Base-by-base conservation (phyloP, 1,139 yeast species). In the Yamadazyma diospyri region DNA sequence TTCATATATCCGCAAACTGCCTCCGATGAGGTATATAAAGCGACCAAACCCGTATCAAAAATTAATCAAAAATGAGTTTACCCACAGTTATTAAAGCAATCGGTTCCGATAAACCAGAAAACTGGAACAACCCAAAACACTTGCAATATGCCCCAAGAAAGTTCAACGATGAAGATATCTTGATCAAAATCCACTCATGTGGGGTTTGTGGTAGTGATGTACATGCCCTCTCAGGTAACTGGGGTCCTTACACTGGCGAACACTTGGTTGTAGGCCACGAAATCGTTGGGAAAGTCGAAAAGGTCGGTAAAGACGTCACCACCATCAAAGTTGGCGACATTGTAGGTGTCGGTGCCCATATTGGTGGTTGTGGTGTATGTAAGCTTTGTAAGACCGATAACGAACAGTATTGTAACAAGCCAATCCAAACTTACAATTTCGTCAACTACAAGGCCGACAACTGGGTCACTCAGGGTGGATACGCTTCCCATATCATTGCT, bases 141-240 rank as follows among this genome's bases (percentile, higher is more conserved):
- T 63, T 62, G 22, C 53, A 59, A 22, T 72, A 57, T 47, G 47
- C 51, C 23, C 68, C 69, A 32, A 68, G 69, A 42, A 54, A 55
- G 24, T 46, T 64, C 38, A 48, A 48, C 25, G 55, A 58, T 21
- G 47, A 55, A 31, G 74, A 68, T 46, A 70, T 76, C 19, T 74
- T 68, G 14, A 51, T 76, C 42, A 57, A 72, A 51, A 65, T 50
- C 45, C 55, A 61, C 34, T 64, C 64, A 34, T 74, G 84, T 51
- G 84, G 85, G 21, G 64, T 79, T 39, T 79, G 87, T 57, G 83
- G 81, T 19, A 64, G 78, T 9, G 82, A 76, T 46, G 51, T 72
- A 39, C 79, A 72, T 48, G 62, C 72, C 24, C 55, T 61, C 29
- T 49, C 53, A 34, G 79, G 76, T 20, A 70, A 66, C 39, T 64